phyloP scores from a whole-genome alignment of 208 protist genomes.

The Crithidia fasciculata region DNA sequence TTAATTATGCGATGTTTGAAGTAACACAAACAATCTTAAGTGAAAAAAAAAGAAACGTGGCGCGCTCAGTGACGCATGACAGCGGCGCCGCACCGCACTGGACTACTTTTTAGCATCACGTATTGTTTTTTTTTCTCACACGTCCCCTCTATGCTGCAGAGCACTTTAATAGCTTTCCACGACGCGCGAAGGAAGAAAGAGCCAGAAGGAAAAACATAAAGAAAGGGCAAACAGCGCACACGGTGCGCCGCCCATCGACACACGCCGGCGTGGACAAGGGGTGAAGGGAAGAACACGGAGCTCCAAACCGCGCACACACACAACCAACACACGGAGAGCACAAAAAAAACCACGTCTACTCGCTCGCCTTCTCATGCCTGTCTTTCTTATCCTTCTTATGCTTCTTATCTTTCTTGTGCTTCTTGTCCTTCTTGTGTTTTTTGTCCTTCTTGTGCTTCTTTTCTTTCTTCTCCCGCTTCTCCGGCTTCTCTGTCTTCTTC shows the following conservation, averaged over 20 bases:
- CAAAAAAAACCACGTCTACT: background rate
- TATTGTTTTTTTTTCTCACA: background rate
- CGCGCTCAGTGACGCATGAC: too few relatives aligned
- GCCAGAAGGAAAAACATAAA: conserved; percentile 2
- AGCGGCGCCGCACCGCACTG: too few relatives aligned
- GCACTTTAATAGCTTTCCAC: background rate
- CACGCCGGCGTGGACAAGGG: too few relatives aligned
- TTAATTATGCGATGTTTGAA: background rate
- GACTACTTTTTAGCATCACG: too few relatives aligned
- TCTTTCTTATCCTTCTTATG: conserved; percentile 44
- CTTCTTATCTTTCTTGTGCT: conserved; percentile 43
- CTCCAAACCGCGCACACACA: too few relatives aligned
- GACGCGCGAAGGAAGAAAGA: background rate
- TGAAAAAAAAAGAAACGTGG: background rate
- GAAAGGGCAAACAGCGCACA: conserved; percentile 4
- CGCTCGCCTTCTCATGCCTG: conserved; percentile 38
- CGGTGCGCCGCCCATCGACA: background rate
- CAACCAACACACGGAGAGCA: background rate
- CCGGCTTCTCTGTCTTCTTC: conserved; percentile 41
- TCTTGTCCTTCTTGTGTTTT: conserved; percentile 42
- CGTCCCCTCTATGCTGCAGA: background rate
- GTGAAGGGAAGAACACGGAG: too few relatives aligned
- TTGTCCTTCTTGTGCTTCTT: conserved; percentile 48
- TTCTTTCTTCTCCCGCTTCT: conserved; percentile 45
- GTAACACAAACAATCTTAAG: background rate